Evolutionary conservation across 2,329 filamentous ascomycete genomes (phyloP), one percentile per base, ranked within the genome.

Genomic region (Cytospora piceicola): DNA sequence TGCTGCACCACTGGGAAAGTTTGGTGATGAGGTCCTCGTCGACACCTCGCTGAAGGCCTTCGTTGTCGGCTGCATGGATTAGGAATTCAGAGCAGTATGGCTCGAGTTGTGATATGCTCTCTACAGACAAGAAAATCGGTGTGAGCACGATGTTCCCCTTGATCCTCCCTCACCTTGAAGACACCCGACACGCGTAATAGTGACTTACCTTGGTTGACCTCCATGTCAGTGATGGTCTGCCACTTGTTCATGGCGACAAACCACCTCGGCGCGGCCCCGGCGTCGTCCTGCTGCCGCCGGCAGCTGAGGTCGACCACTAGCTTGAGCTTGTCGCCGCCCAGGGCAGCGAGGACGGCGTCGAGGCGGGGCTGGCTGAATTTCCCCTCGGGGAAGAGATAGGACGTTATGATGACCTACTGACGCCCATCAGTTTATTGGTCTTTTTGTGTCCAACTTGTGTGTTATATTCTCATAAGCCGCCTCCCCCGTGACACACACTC

Each of bases 211-310:
- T 91, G 83, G 69, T 90, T 94, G 70, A 99, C 88, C 75, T 97
- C 93, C 88, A 97, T 96, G 73, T 97, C 92, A 1, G 95, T 98
- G 64, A 98, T 90, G 1, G 93, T 97, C 82, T 98, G 95, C 95
- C 95, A 99, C 77, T 96, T 96, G 78, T 99, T 92, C 90, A 96
- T 99, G 63, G 95, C 94, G n/a, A 99, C 95, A 73, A 91, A 93
- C 95, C 95, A 99, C 36, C 56, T 66, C 6, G 66, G 66, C 12
- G 57, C 63, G 34, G 55, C 63, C 30, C 49, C 52, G 49, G 82
- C 89, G 64, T 89, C 82, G 4, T 83, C 80, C 46, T 84, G 90
- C 67, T 88, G 89, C 66, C 89, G 84, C 60, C 95, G 88, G 75
- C 95, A 99, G 78, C 93, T 97, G 29, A 99, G 85, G 75, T 99